Evolutionary conservation across 2,329 filamentous ascomycete genomes (phyloP), one percentile per base, ranked within the genome.

Genomic region (Talaromyces sp.): DNA sequence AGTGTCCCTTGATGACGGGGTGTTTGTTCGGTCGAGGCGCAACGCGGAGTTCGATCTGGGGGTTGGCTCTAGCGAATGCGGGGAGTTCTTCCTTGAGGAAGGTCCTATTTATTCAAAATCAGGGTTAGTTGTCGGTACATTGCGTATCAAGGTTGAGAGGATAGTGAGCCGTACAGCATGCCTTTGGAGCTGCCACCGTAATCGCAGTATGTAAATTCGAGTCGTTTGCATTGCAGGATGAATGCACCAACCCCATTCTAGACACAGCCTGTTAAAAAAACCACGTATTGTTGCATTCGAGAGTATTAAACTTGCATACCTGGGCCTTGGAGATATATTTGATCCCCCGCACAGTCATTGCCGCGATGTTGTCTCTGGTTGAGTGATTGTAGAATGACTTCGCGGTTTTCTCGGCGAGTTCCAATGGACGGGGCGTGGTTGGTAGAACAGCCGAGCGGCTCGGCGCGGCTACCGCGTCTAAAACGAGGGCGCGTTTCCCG

Each of bases 141-240:
- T 38, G 6, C 8, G 14, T n/a, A 5, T 38, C 1, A 14, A 21
- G 43, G 12, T 11, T 46, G 11, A 24, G n/a, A 12, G 43, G 2
- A 12, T 46, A 24, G 43, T 46, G 46, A 51, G 38, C 72, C 83
- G 65, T 82, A 94, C 90, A 96, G 94, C 92, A 97, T 97, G 72
- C 94, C 94, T 71, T 81, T 86, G 41, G 93, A 97, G 75, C 91
- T 96, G 64, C 92, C 94, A 61, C 90, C 91, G 85, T 89, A 92
- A 83, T 97, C 92, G 81, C 94, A 97, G 81, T 96, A 99, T 80
- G 96, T 90, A 72, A 99, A 91, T 75, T 96, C 91, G 75, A 99
- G 82, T 73, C 88, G 90, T 82, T 91, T 96, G 86, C 94, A 99
- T 81, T 96, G 93, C 61, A 97, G 85, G 77, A 99, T 91, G 81